Percentiles rank a stretch among this genome's conserved stretches.
phyloP scores from a whole-genome alignment of 1,139 yeast species.

The Protomyces lactucae-debilis region DNA sequence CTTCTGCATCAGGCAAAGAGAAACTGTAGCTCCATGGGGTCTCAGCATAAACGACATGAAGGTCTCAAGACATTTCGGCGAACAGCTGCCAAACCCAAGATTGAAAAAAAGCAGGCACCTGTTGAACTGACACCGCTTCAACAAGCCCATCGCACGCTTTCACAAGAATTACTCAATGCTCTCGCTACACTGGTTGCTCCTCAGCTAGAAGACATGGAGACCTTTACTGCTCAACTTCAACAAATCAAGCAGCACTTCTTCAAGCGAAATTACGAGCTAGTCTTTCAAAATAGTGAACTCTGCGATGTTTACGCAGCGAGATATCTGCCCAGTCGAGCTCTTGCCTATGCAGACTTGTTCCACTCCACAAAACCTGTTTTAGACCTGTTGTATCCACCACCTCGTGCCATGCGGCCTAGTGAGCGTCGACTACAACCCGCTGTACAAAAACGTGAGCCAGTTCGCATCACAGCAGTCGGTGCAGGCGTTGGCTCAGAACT shows the following conservation, averaged over 20 bases:
- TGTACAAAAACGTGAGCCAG: not conserved
- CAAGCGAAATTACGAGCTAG: slow-evolving; percentile 8
- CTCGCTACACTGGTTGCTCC: not conserved
- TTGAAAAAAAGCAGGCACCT: slow-evolving; percentile 1
- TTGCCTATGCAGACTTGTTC: slow-evolving; percentile 19
- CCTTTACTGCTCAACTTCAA: slow-evolving; percentile 7
- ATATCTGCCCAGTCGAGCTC: slow-evolving; percentile 16
- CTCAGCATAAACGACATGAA: slow-evolving; percentile 21
- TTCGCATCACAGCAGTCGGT: slow-evolving; percentile 10
- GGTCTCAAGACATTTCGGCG: slow-evolving; percentile 18
- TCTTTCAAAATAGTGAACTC: slow-evolving; percentile 3
- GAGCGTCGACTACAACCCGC: not conserved
- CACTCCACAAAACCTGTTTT: not conserved
- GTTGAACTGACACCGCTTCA: not conserved
- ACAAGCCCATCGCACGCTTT: not conserved
- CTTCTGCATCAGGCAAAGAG: not conserved
- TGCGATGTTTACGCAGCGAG: slow-evolving; percentile 17
- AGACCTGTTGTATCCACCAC: slow-evolving; percentile 15
- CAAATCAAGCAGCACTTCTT: slow-evolving; percentile 15
- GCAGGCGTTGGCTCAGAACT: slow-evolving; percentile 24
- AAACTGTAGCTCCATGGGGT: not conserved
- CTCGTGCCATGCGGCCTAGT: slow-evolving; percentile 13
- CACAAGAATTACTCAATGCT: slow-evolving; percentile 13
- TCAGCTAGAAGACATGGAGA: not conserved
- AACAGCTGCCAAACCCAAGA: slow-evolving; percentile 21